Base-by-base conservation (phyloP, 768 basidiomycete genomes). In the Panaeolus cyanescens region DNA sequence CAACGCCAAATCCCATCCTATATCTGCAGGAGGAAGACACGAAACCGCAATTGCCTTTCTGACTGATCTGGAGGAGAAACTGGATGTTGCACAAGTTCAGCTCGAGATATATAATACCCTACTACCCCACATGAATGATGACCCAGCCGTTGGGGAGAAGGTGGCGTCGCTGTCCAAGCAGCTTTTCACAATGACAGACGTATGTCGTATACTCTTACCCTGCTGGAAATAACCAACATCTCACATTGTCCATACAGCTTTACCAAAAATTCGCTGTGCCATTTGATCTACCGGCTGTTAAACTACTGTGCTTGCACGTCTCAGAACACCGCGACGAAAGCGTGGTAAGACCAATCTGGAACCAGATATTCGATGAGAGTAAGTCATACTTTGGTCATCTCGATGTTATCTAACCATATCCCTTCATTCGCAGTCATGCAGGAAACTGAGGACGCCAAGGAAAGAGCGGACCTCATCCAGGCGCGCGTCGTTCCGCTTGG, bases 81-180 rank as follows among this genome's bases (percentile, higher is more conserved):
- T 98, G 12, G 97, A 99, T 42, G 97, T 99, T 25, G 93, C 95
- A 5, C 92, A 96, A 75, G 94, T 99, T 8, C 97, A 99, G 70
- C 78, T 96, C n/a, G 96, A 98, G 73, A 84, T 97, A 53, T 92
- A 87, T 68, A 84, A 91, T 64, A 77, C 80, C 10, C 80, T 94
- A 15, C 71, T 79, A 6, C 85, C 88, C 17, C 88, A 87, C 62
- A 75, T 85, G 30, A 77, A 82, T 62, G 85, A 90, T 61, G 83
- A 84, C 12, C 83, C 80, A 2, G 87, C 85, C 64, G 83, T 86
- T 58, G 85, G 88, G 37, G 82, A 84, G 59, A 83, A 85, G 65
- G 84, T 92, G 67, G 82, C 80, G 61, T 68, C 79, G n/a, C 74
- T 91, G 37, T 83, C 84, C 31, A 81, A 79, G 66, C 78, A 77